These are phyloP conservation scores for Calocera cornea DNA, from an alignment of 768 basidiomycete genomes.

Conservation along the genomic window DNA sequence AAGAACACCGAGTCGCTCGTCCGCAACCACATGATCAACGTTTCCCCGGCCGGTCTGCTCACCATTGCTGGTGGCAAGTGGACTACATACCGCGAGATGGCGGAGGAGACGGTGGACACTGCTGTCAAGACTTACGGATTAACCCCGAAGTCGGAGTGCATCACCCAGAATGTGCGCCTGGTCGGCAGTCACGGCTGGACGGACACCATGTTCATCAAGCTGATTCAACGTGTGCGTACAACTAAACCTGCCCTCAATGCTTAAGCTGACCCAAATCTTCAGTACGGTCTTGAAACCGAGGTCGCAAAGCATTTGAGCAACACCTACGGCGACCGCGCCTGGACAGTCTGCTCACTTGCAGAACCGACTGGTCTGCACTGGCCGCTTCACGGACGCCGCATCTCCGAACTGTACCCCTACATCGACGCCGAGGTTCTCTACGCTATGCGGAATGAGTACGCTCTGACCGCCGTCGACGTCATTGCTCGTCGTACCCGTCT, in stretches of 20 bases:
- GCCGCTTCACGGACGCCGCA: conserved; percentile 73
- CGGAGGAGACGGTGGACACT: conserved; percentile 81
- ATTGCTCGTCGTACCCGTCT: conserved; percentile 87
- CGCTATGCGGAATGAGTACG: conserved; percentile 81
- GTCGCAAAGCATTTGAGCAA: conserved; percentile 89
- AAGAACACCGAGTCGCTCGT: conserved; percentile 77
- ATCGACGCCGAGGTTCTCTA: conserved; percentile 90
- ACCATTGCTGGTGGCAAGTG: conserved; percentile 97
- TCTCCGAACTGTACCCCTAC: conserved; percentile 65
- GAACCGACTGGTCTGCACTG: conserved; percentile 61
- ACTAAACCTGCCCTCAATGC: background rate
- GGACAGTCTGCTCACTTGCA: conserved; percentile 78
- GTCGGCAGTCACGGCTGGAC: conserved; percentile 92
- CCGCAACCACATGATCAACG: conserved; percentile 83
- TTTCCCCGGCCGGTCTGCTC: conserved; percentile 64
- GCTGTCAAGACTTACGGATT: conserved; percentile 71
- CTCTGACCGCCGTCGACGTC: conserved; percentile 81
- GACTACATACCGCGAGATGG: conserved; percentile 97
- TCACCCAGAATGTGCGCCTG: conserved; percentile 67
- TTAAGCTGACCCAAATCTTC: background rate
- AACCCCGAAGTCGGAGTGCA: conserved; percentile 45
- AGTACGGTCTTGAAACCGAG: conserved; percentile 85
- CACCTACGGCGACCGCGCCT: conserved; percentile 91
- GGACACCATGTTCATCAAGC: conserved; percentile 89
- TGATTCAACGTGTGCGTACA: conserved; percentile 68